Evolutionary conservation across 306 rosid genomes (phyloP), one percentile per base, ranked within the genome.

Genomic region (Hylodesmum podocarpum): DNA sequence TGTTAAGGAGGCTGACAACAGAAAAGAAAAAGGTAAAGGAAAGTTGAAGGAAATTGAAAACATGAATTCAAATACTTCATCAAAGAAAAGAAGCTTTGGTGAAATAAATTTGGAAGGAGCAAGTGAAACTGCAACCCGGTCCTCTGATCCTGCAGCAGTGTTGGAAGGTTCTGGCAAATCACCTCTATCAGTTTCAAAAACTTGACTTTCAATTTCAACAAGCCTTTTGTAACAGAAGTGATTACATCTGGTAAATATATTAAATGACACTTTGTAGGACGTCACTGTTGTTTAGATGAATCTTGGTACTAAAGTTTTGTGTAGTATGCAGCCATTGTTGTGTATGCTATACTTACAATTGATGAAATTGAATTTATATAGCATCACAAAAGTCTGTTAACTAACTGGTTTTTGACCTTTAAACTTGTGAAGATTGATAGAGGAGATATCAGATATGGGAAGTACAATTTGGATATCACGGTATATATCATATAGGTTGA

Each of bases 71-170:
- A 83, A 31, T n/a, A 41, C 82, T 19, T 18, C 78, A 46, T 41
- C 82, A 16, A 95, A 89, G 96, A 95, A 95, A 82, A 86, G 96
- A 88, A 89, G 88, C 83, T 90, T 76, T 47, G 40, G 71, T 69
- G 91, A 89, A 61, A 73, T 82, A 55, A 88, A 80, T 83, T 69
- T 50, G 21, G 89, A 70, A 40, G 93, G 83, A 73, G 90, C 79
- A 9, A 86, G 79, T 29, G 87, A 86, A 71, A 81, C 74, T 49
- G 75, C 67, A 11, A 53, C 76, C 61, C 80, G 73, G 79, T 77
- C 85, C 62, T 80, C 70, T 39, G 87, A 83, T 83, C 80, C 87
- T 18, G 70, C 78, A 16, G 80, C 76, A 27, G 70, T 29, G 28
- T 78, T 39, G 10, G 83, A 83, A 73, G 85, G 79, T 63, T 83